Evolutionary conservation across 2,329 filamentous ascomycete species (phyloP).

Genomic region (Curvularia spicifera): DNA sequence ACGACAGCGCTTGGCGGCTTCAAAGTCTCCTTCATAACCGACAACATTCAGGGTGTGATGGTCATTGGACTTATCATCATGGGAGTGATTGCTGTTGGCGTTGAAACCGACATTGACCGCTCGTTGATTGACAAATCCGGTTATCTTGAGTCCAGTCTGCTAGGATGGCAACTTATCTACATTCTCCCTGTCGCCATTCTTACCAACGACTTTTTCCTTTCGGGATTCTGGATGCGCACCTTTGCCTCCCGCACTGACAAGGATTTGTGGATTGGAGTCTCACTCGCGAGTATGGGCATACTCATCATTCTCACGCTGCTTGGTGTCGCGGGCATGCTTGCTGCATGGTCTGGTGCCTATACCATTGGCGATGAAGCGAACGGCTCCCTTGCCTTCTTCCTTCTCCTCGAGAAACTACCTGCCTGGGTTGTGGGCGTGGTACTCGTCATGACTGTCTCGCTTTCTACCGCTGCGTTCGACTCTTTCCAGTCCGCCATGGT

Average conservation of each 20-base stretch:
- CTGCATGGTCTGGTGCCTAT: constrained; percentile 77
- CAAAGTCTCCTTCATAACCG: constrained; percentile 82
- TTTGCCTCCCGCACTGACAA: constrained; percentile 81
- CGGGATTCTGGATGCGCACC: constrained; percentile 82
- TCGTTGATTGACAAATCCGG: constrained; percentile 72
- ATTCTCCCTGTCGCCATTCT: constrained; percentile 81
- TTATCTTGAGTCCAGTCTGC: constrained; percentile 69
- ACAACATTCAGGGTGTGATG: constrained; percentile 81
- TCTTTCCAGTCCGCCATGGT: constrained; percentile 83
- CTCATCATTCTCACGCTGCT: constrained; percentile 75
- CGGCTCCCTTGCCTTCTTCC: constrained; percentile 76
- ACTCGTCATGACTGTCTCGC: constrained; percentile 77
- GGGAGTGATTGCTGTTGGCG: constrained; percentile 78
- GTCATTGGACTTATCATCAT: constrained; percentile 77
- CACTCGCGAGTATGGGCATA: constrained; percentile 68
- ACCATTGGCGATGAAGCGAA: constrained; percentile 66
- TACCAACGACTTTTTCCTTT: constrained; percentile 87
- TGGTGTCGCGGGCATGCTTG: constrained; percentile 74
- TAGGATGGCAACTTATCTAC: constrained; percentile 87
- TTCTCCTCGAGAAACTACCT: constrained; percentile 73
- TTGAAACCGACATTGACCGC: constrained; percentile 73
- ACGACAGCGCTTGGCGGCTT: constrained; percentile 75
- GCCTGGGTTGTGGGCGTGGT: constrained; percentile 83
- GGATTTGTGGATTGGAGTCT: constrained; percentile 76
- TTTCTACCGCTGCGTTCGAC: constrained; percentile 81